Base-by-base conservation (phyloP, 257 asterid genomes). In the Perilla frutescens region DNA sequence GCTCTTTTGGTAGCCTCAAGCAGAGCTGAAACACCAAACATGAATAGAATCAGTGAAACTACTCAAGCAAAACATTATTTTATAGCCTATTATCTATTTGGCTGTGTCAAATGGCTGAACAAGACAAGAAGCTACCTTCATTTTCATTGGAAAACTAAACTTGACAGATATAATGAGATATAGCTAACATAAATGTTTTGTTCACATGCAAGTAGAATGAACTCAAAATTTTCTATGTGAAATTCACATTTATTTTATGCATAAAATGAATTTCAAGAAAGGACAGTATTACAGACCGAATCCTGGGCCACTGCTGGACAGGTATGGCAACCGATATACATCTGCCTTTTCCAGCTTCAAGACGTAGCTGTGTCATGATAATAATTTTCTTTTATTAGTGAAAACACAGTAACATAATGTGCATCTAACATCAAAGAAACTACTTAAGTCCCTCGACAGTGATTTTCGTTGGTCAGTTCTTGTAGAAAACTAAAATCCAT, bases 261-360 rank as follows among this genome's bases (percentile, higher is more conserved):
- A 20, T 20, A 20, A 20, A 20, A 20, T 20, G 26, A 20, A 20
- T 20, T 20, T 20, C 26, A 20, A 20, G 26, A 4, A 34, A 4
- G 40, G 79, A 66, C 15, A 66, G 71, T 14, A 76, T 67, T 66
- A 80, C 96, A 26, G 59, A 94, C 98, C 98, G 76, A 94, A 94
- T 80, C 98, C 98, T 37, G 98, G 98, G 66, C 89, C 97, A 76
- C 97, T 85, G 96, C 98, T 88, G 12, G 90, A 41, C 77, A 94
- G 83, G 81, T 94, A 94, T 68, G 98, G 98, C 74, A 94, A 83
- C 69, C 98, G 87, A 77, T 94, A 94, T 37, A 94, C 97, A 60
- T 94, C 98, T 55, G 98, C 98, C 88, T 94, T 94, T 80, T 94
- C 98, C 84, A 91, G 78, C 89, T 94, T 94, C 92, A 94, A 71